These are phyloP conservation scores for Pythium oligandrum DNA, from an alignment of 352 stramenopile genomes.

Conservation along the genomic window DNA sequence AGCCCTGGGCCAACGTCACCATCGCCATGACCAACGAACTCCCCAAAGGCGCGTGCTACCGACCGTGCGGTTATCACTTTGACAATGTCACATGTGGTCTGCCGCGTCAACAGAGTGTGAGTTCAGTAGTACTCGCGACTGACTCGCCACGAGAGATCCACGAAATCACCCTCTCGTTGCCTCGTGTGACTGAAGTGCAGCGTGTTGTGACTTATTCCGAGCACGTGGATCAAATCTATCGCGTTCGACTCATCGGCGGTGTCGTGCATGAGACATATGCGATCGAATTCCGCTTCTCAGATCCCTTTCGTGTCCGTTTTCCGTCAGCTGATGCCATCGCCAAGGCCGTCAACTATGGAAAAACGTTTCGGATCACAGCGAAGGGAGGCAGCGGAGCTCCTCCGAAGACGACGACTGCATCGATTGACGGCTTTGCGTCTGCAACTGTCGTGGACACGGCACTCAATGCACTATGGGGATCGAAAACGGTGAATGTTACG, in stretches of 20 bases:
- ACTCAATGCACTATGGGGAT: constrained; percentile 33
- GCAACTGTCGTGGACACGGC: constrained; percentile 33
- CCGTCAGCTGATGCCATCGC: constrained; percentile 24
- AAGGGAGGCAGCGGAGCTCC: not conserved
- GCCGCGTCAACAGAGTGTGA: constrained; percentile 66
- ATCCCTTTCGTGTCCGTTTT: constrained; percentile 43
- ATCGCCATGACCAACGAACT: constrained; percentile 73
- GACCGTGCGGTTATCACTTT: constrained; percentile 62
- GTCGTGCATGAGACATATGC: constrained; percentile 39
- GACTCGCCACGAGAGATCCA: constrained; percentile 68
- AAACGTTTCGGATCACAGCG: constrained; percentile 34
- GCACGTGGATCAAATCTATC: constrained; percentile 54
- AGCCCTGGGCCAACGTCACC: constrained; percentile 69
- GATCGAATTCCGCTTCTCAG: constrained; percentile 45
- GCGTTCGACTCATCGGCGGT: constrained; percentile 35
- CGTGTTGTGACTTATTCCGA: constrained; percentile 46
- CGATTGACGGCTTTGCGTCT: constrained; percentile 50
- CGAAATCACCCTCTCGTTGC: constrained; percentile 37
- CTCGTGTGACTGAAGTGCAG: constrained; percentile 52
- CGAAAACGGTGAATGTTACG: constrained; percentile 25
- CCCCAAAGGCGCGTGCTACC: constrained; percentile 52
- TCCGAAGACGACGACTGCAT: constrained; percentile 2
- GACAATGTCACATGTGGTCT: constrained; percentile 46
- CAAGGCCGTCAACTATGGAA: constrained; percentile 30
- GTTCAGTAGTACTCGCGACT: constrained; percentile 38